Evolutionary conservation across 257 asterid genomes (phyloP), one percentile per base, ranked within the genome.

Genomic region (Knoxia roxburghii): DNA sequence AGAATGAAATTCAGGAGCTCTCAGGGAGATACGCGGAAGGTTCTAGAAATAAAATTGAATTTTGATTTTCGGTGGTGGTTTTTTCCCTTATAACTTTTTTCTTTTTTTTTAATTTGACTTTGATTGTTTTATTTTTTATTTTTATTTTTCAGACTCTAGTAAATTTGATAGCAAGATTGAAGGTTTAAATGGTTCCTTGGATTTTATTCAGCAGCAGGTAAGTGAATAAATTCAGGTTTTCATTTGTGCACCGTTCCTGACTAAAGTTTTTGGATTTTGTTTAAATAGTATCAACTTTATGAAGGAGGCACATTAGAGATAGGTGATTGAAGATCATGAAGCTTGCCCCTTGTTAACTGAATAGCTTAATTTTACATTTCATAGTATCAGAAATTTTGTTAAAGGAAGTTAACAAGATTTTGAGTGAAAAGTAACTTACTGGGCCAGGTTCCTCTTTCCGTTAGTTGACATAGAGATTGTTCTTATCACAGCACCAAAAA

Each of bases 181-280:
- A 78, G 88, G 80, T 55, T 56, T 92, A 69, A 72, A 80, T 57
- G 78, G 86, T 75, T 75, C 82, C 11, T 73, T 86, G 82, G 85
- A 81, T 24, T 80, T 78, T 68, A 73, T 76, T 45, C 92, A 83
- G 76, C 76, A 85, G 45, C 90, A 83, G 95, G 98, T 85, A 72
- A 50, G 24, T 46, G 26, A 21, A 62, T 4, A 5, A 14, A n/a
- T n/a, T 32, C 27, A 9, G 20, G 37, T n/a, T 24, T 40, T 68
- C 54, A 61, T 71, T 21, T 57, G 18, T 6, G 56, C 71, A 32
- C 24, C 63, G 51, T 26, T 35, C 40, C 48, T 70, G 58, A 26
- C 3, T 20, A 7, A 20, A 7, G 30, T 4, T 60, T 20, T 35
- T 23, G 49, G 26, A 39, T 32, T 30, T 10, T 57, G 14, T 20